Evolutionary conservation across 345 rosid genomes (phyloP).

Genomic region (Zanthoxylum bungeanum): DNA sequence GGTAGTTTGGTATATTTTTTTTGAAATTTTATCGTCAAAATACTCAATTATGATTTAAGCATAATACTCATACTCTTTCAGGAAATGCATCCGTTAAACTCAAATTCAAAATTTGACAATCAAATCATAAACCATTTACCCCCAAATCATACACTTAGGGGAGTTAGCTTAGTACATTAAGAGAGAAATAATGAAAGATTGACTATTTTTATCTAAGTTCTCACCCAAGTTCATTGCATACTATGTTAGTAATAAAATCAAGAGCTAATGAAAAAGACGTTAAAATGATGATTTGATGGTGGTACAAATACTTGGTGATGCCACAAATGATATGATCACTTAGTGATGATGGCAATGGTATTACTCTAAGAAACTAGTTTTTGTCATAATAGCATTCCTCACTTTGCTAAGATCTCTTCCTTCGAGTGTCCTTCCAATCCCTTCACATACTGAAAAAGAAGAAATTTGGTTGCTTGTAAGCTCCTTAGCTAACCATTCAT

Average conservation of each 20-base stretch:
- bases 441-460: conserved; percentile 88
- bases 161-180: too few relatives aligned
- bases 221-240: neutral
- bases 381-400: conserved; percentile 80
- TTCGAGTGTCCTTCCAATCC: conserved; percentile 90
- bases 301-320: conserved; percentile 10
- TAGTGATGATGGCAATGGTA: conserved; percentile 7
- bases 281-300: conserved; percentile 29
- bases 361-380: conserved; percentile 89
- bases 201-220: neutral
- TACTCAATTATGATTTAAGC: too few relatives aligned
- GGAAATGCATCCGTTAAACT: too few relatives aligned
- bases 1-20: too few relatives aligned
- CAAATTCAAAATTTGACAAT: too few relatives aligned
- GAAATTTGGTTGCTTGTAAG: conserved; percentile 77
- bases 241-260: conserved; percentile 6
- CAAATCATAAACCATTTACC: too few relatives aligned
- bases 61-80: too few relatives aligned
- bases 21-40: too few relatives aligned
- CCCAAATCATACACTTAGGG: too few relatives aligned
- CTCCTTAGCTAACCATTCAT: conserved; percentile 91
- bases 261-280: conserved; percentile 23
- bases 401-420: conserved; percentile 97
- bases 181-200: too few relatives aligned
- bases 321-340: neutral